Percentiles rank a stretch among this genome's conserved stretches.
Evolutionary conservation across 202 grass and related monocot genomes (phyloP).

Genomic region (Dendrocalamus latiflorus): DNA sequence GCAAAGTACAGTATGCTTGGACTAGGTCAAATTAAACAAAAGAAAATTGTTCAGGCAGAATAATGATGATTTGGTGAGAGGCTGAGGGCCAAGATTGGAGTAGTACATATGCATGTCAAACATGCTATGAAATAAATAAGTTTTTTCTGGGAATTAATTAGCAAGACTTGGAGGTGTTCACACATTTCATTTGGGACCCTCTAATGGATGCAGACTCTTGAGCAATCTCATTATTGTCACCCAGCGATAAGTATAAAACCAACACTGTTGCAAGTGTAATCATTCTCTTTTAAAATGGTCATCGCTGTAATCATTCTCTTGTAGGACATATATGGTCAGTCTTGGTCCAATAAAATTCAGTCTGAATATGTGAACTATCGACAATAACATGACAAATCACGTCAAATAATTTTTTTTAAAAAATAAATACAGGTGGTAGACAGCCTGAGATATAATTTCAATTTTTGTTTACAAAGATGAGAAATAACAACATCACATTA

Average conservation of each 20-base stretch:
- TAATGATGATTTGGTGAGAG: neutral
- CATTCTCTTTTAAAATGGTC: neutral
- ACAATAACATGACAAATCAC: neutral
- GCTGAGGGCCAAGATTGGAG: neutral
- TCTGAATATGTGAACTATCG: neutral
- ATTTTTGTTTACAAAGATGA: neutral
- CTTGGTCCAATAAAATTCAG: neutral
- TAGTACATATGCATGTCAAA: neutral
- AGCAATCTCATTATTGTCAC: neutral
- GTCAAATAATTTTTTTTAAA: neutral
- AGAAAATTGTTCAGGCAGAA: neutral
- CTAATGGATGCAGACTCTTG: neutral
- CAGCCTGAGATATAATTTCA: neutral
- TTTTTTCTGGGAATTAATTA: neutral
- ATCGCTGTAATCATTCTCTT: neutral
- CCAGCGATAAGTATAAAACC: neutral
- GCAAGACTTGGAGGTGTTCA: neutral
- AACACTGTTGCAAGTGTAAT: neutral
- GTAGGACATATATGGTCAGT: neutral
- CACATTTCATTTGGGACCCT: neutral
- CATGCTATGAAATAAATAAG: neutral
- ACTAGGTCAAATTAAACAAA: neutral
- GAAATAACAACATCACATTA: neutral
- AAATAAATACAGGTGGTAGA: neutral
- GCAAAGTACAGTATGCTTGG: neutral